Percentiles rank a stretch among this genome's conserved stretches.
Conservation (phyloP, 1,284 basidiomycete species). For the Ustilago crameri region DNA sequence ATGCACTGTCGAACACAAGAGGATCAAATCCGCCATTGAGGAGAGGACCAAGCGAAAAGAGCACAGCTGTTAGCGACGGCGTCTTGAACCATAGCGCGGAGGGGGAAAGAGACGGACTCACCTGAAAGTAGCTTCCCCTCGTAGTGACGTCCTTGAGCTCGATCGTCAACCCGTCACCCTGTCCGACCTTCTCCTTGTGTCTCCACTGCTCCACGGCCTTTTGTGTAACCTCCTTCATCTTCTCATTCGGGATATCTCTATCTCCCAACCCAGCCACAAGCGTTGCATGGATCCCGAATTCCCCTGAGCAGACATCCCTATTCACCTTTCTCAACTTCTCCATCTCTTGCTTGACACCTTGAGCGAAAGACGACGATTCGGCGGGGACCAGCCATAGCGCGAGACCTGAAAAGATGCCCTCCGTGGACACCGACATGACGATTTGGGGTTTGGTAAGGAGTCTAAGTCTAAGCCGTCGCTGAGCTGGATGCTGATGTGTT, state of each 20-base stretch:
- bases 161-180: neutral
- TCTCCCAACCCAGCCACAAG: constrained; percentile 30
- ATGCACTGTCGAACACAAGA: constrained; percentile 10
- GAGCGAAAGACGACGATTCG: neutral
- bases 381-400: constrained; percentile 35
- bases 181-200: neutral
- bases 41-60: too few species aligned
- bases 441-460: neutral
- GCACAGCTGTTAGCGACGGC: neutral
- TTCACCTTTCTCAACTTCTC: constrained; percentile 1
- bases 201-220: constrained; percentile 9
- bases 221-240: neutral
- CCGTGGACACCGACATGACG: neutral
- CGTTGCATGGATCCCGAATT: constrained; percentile 33
- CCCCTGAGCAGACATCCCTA: neutral
- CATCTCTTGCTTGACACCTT: constrained; percentile 1
- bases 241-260: neutral
- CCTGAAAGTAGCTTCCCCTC: constrained; percentile 29
- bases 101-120: neutral
- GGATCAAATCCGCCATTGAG: too few species aligned
- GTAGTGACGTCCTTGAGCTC: constrained; percentile 20
- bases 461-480: neutral
- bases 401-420: constrained; percentile 29
- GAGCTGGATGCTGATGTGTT: neutral
- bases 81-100: too few species aligned